phyloP scores from a whole-genome alignment of 371 early-diverging fungal genomes.

The Apophysomyces sp. region DNA sequence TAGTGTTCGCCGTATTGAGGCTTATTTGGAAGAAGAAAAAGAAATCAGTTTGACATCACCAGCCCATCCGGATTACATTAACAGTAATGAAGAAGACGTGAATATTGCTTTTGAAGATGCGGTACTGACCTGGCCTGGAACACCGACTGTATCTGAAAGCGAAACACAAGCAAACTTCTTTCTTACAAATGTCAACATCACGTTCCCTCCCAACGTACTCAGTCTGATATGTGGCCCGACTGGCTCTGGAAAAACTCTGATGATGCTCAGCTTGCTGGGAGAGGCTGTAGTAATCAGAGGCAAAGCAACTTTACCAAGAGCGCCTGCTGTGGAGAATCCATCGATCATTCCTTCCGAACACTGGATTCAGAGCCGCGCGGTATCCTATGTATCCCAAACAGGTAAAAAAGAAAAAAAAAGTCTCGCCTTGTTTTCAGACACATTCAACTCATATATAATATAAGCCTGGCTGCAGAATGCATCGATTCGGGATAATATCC shows the following conservation, averaged over 20 bases:
- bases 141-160: background rate
- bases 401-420: background rate
- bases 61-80: background rate
- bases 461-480: conserved; percentile 77
- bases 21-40: conserved; percentile 17
- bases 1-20: conserved; percentile 40
- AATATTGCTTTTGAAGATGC: conserved; percentile 38
- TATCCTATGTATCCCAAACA: background rate
- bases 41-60: conserved; percentile 25
- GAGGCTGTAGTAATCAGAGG: conserved; percentile 51
- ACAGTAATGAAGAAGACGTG: conserved; percentile 14
- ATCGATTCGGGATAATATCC: conserved; percentile 56
- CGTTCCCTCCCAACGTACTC: conserved; percentile 53
- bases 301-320: conserved; percentile 29
- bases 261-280: conserved; percentile 64
- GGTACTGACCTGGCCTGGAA: conserved; percentile 15
- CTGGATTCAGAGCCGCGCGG: background rate
- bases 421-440: background rate
- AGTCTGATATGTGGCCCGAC: conserved; percentile 65
- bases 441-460: conserved; percentile 5
- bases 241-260: conserved; percentile 68
- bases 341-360: background rate
- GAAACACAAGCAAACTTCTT: conserved; percentile 15
- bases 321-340: conserved; percentile 4
- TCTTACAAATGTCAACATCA: conserved; percentile 33